Percentiles rank a stretch among this genome's conserved stretches.
Evolutionary conservation across 495 filamentous ascomycete genomes (phyloP).

Genomic region (Hypoxylon fuscum): DNA sequence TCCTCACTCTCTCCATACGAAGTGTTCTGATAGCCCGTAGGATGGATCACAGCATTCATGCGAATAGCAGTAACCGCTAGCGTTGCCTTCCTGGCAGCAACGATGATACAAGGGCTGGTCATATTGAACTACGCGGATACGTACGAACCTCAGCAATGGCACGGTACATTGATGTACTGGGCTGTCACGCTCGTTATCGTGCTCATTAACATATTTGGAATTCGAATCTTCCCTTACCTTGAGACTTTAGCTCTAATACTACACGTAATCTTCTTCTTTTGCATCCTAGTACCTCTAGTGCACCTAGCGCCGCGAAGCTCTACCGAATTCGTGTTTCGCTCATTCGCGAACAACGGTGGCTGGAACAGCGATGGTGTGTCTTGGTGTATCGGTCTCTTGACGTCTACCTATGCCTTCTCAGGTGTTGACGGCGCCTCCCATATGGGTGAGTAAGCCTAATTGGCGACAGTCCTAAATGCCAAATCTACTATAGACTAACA

Average conservation of each 20-base stretch:
- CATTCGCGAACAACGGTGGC: conserved; percentile 51
- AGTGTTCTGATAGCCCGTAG: conserved; percentile 31
- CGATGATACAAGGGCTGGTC: conserved; percentile 56
- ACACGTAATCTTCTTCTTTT: conserved; percentile 59
- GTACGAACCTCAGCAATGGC: conserved; percentile 56
- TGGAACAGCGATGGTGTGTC: conserved; percentile 54
- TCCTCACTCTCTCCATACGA: conserved; percentile 8
- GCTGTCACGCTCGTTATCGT: conserved; percentile 52
- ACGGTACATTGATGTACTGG: conserved; percentile 60
- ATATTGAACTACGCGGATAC: conserved; percentile 49
- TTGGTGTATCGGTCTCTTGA: conserved; percentile 52
- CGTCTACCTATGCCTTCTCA: conserved; percentile 9
- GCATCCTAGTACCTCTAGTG: conserved; percentile 55
- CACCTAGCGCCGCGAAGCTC: conserved; percentile 56
- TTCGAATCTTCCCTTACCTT: conserved; percentile 55
- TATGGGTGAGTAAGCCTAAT: conserved; percentile 1
- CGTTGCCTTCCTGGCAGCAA: conserved; percentile 51
- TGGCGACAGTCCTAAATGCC: neutral
- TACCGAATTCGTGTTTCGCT: conserved; percentile 56
- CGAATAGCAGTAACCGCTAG: conserved; percentile 31
- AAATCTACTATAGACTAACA: neutral
- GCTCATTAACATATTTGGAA: conserved; percentile 55
- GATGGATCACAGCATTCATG: conserved; percentile 54
- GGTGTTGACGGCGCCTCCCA: conserved; percentile 16
- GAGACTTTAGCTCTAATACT: conserved; percentile 59